These are phyloP conservation scores for Persicaria maculosa DNA, from an alignment of 148 eudicot genomes.

Conservation along the genomic window DNA sequence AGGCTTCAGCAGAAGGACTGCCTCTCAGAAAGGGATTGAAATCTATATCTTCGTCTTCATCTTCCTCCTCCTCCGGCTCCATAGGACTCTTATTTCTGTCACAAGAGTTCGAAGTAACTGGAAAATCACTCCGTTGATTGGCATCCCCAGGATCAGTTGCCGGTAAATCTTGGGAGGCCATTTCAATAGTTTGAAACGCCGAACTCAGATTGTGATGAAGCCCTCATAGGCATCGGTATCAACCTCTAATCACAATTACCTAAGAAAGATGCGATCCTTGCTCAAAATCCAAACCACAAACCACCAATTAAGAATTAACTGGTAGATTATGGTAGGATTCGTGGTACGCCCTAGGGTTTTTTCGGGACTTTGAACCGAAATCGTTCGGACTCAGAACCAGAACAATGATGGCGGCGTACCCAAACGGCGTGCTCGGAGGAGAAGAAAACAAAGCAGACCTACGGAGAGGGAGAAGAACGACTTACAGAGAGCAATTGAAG, in stretches of 20 bases:
- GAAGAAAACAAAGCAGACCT: no score
- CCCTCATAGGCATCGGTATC: conserved; percentile 8
- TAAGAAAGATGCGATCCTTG: background rate
- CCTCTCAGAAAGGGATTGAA: conserved; percentile 76
- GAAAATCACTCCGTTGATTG: conserved; percentile 13
- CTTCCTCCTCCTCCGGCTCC: conserved; percentile 42
- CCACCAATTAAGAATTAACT: background rate
- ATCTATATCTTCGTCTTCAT: conserved; percentile 89
- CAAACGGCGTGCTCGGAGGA: no score
- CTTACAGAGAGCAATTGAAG: no score
- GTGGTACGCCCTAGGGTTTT: no score
- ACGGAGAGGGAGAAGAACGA: no score
- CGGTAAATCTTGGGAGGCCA: conserved; percentile 14
- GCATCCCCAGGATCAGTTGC: conserved; percentile 18
- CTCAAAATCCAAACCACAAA: conserved; percentile 2
- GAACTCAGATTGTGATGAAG: conserved; percentile 5
- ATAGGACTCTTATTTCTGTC: conserved; percentile 17
- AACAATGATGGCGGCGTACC: no score
- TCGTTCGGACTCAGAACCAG: no score
- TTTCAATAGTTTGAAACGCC: background rate
- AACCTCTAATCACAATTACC: conserved; percentile 3
- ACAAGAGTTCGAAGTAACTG: conserved; percentile 17
- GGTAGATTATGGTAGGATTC: background rate
- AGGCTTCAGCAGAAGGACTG: conserved; percentile 61
- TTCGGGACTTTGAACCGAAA: no score